These are phyloP conservation scores for Parmelia sp. DNA, from an alignment of 495 filamentous ascomycete genomes.

Conservation along the genomic window DNA sequence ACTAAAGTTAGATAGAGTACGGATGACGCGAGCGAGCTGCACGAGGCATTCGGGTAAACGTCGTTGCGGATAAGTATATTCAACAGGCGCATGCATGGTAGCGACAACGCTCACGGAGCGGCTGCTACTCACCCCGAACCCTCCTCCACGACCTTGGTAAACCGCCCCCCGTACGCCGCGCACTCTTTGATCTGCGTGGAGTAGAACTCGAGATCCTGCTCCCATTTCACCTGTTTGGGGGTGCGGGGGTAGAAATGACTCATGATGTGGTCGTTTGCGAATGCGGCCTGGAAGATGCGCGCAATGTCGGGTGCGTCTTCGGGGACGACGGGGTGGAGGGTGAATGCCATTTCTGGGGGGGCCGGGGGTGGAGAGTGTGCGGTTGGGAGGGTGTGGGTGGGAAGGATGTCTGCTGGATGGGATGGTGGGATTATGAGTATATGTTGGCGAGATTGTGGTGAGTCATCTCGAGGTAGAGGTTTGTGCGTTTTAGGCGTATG, in stretches of 20 bases:
- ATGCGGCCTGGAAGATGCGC: constrained; percentile 17
- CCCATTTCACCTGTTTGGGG: constrained; percentile 3
- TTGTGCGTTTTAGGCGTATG: no score
- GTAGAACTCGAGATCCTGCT: constrained; percentile 14
- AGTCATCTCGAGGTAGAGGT: not conserved
- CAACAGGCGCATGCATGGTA: not conserved
- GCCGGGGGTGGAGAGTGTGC: not conserved
- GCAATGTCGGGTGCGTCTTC: constrained; percentile 20
- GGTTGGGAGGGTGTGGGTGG: not conserved
- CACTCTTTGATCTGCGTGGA: constrained; percentile 3
- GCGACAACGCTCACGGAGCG: no score
- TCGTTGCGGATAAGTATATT: no score
- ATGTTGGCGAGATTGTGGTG: not conserved
- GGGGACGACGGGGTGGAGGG: constrained; percentile 6
- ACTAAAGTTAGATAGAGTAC: not conserved
- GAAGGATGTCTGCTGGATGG: not conserved
- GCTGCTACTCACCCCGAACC: constrained; percentile 15
- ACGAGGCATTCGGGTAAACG: no score
- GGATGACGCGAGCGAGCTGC: no score
- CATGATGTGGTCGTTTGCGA: constrained; percentile 21
- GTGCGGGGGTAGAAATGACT: constrained; percentile 13
- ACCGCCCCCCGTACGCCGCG: constrained; percentile 8
- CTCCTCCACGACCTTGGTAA: constrained; percentile 20
- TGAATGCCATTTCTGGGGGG: constrained; percentile 15
- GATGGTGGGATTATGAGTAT: not conserved